These are phyloP conservation scores for Ustilaginoidea virens DNA, from an alignment of 2,329 filamentous ascomycete genomes.

Conservation along the genomic window DNA sequence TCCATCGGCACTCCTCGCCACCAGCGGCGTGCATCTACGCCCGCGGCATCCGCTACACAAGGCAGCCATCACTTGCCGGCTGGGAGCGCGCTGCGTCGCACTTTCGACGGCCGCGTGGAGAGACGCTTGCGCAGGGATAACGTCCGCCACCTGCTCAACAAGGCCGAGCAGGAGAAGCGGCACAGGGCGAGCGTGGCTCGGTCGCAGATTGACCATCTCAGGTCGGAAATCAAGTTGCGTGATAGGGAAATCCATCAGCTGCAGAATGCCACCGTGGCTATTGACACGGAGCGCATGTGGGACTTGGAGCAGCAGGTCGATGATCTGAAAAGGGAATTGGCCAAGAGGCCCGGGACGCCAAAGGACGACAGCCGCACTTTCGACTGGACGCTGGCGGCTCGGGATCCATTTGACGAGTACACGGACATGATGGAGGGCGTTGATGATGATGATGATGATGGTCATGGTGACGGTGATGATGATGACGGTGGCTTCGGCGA, in stretches of 20 bases:
- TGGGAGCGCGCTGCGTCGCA: slow-evolving; percentile 35
- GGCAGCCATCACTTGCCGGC: no score
- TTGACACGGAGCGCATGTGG: slow-evolving; percentile 31
- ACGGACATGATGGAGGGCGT: slow-evolving; percentile 23
- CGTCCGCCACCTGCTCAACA: slow-evolving; percentile 42
- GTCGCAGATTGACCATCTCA: slow-evolving; percentile 33
- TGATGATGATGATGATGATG: slow-evolving; percentile 28
- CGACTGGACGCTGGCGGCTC: slow-evolving; percentile 36
- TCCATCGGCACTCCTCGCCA: slow-evolving; percentile 24
- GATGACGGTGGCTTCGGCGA: slow-evolving; percentile 31
- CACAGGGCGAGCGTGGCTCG: slow-evolving; percentile 21
- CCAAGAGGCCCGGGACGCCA: slow-evolving; percentile 8
- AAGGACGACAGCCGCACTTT: slow-evolving; percentile 11
- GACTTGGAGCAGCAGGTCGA: slow-evolving; percentile 24
- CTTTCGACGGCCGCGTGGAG: slow-evolving; percentile 40
- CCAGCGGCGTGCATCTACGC: slow-evolving; percentile 29
- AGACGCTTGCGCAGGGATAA: slow-evolving; percentile 39
- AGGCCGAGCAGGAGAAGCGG: slow-evolving; percentile 30
- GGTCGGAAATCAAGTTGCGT: slow-evolving; percentile 29
- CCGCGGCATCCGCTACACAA: no score
- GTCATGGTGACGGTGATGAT: slow-evolving; percentile 30
- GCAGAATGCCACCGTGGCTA: slow-evolving; percentile 31
- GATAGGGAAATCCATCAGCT: slow-evolving; percentile 38
- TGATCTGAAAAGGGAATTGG: slow-evolving; percentile 18
- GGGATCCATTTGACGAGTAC: slow-evolving; percentile 30